A percentile compares a stretch with the other conserved stretches of the same genome.
Evolutionary conservation across 176 grass and related monocot genomes (phyloP).

Genomic region (Oryza australiensis): DNA sequence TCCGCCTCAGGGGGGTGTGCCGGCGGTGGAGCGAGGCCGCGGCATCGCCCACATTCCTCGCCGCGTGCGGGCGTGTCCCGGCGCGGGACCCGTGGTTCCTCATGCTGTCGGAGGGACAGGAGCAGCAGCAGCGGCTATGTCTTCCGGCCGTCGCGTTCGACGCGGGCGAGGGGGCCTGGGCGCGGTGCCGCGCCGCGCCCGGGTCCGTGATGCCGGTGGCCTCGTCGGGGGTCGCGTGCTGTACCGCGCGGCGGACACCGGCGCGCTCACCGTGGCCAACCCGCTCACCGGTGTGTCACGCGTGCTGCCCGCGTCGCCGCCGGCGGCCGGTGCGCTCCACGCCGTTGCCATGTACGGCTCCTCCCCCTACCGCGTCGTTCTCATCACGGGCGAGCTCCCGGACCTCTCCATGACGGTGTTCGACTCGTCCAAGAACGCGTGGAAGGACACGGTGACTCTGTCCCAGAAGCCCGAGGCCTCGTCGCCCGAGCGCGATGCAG

Average conservation of each 20-base stretch:
- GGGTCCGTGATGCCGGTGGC: slow-evolving; percentile 65
- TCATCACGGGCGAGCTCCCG: slow-evolving; percentile 59
- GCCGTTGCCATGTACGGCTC: slow-evolving; percentile 68
- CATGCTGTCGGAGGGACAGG: slow-evolving; percentile 51
- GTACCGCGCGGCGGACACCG: slow-evolving; percentile 42
- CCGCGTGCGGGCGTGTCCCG: slow-evolving; percentile 57
- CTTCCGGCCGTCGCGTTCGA: slow-evolving; percentile 41
- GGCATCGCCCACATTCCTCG: slow-evolving; percentile 54
- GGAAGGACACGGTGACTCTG: slow-evolving; percentile 49
- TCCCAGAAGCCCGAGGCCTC: slow-evolving; percentile 37
- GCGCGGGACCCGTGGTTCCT: slow-evolving; percentile 76
- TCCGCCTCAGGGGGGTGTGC: slow-evolving; percentile 69
- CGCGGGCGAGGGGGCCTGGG: slow-evolving; percentile 37
- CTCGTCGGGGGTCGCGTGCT: slow-evolving; percentile 65
- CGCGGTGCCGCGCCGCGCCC: slow-evolving; percentile 30
- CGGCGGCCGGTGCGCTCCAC: slow-evolving; percentile 29
- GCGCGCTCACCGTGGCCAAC: slow-evolving; percentile 61
- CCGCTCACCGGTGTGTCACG: slow-evolving; percentile 73
- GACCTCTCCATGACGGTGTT: slow-evolving; percentile 55
- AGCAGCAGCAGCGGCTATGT: background rate
- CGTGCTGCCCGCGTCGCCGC: slow-evolving; percentile 40
- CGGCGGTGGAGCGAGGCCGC: slow-evolving; percentile 55
- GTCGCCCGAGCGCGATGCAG: background rate
- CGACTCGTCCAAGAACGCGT: slow-evolving; percentile 50
- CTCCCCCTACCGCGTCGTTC: slow-evolving; percentile 51